Conservation (phyloP, 2,329 filamentous ascomycete species). For the Colletotrichum aenigma region DNA sequence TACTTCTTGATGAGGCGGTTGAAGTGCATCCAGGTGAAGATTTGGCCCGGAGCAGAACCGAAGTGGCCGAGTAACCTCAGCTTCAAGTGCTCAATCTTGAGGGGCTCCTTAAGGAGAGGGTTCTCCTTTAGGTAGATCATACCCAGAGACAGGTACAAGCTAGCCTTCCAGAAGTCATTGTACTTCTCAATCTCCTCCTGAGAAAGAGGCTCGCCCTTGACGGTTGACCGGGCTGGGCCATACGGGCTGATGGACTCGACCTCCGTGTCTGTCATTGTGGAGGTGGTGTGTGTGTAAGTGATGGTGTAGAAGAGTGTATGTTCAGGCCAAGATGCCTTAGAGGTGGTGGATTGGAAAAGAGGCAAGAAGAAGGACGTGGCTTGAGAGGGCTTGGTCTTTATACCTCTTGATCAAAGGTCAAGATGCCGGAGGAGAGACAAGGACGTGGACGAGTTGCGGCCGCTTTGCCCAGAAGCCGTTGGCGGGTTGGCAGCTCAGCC, state of each 20-base stretch:
- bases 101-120: constrained; percentile 71
- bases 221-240: constrained; percentile 68
- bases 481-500: background rate
- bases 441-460: background rate
- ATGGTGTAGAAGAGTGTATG: background rate
- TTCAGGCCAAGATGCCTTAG: constrained; percentile 29
- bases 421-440: background rate
- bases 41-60: constrained; percentile 80
- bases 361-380: background rate
- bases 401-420: background rate
- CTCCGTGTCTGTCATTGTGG: constrained; percentile 32
- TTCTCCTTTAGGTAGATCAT: constrained; percentile 83
- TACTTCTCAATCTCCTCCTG: constrained; percentile 70
- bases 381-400: background rate
- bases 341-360: background rate
- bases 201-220: constrained; percentile 65
- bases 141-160: constrained; percentile 75
- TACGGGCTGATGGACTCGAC: constrained; percentile 66
- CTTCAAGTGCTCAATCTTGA: constrained; percentile 75
- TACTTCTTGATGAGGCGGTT: constrained; percentile 84
- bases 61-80: constrained; percentile 77
- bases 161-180: constrained; percentile 76
- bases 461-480: background rate
- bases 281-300: background rate
- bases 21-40: constrained; percentile 83